A percentile compares a stretch with the other conserved stretches of the same genome.
Evolutionary conservation across 108 stramenopile genomes (phyloP).

Genomic region (Craspedostauros australis): DNA sequence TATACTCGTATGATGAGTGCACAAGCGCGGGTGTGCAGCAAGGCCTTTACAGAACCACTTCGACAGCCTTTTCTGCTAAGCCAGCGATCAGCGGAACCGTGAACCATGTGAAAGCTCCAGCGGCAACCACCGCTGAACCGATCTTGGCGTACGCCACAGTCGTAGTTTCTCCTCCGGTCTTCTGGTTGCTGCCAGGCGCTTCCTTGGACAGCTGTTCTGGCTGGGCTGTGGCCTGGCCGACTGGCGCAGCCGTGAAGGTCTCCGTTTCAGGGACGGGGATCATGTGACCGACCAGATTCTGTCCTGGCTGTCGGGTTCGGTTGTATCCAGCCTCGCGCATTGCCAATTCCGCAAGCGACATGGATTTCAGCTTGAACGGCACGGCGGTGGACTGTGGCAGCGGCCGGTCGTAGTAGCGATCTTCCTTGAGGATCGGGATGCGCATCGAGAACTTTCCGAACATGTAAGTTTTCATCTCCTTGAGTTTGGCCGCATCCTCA

Average conservation of each 20-base stretch:
- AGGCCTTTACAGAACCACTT: too few relatives aligned
- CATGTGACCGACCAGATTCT: conserved; percentile 65
- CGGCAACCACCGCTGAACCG: conserved; percentile 42
- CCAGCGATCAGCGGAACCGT: conserved; percentile 34
- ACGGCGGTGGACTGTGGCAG: conserved; percentile 55
- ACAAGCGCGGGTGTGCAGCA: too few relatives aligned
- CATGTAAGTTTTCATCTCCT: conserved; percentile 67
- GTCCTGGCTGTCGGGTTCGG: conserved; percentile 48
- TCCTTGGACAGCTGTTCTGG: conserved; percentile 38
- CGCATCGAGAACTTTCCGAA: conserved; percentile 60
- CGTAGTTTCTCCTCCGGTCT: conserved; percentile 35
- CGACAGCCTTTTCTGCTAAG: too few relatives aligned
- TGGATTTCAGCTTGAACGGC: conserved; percentile 29
- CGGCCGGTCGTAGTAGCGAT: conserved; percentile 58
- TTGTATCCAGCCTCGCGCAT: conserved; percentile 76
- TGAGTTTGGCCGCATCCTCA: conserved; percentile 60
- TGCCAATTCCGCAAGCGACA: conserved; percentile 56
- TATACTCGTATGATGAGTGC: too few relatives aligned
- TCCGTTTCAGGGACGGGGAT: conserved; percentile 44
- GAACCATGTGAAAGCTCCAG: conserved; percentile 45
- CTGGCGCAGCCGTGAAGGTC: conserved; percentile 47
- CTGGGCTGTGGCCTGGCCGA: conserved; percentile 53
- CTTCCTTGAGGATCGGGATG: conserved; percentile 60
- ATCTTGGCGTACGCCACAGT: conserved; percentile 45
- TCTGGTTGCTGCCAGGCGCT: conserved; percentile 25